A percentile compares a stretch with the other conserved stretches of the same genome.
phyloP scores from a whole-genome alignment of 768 basidiomycete species.

The Agaricus subrufescens region DNA sequence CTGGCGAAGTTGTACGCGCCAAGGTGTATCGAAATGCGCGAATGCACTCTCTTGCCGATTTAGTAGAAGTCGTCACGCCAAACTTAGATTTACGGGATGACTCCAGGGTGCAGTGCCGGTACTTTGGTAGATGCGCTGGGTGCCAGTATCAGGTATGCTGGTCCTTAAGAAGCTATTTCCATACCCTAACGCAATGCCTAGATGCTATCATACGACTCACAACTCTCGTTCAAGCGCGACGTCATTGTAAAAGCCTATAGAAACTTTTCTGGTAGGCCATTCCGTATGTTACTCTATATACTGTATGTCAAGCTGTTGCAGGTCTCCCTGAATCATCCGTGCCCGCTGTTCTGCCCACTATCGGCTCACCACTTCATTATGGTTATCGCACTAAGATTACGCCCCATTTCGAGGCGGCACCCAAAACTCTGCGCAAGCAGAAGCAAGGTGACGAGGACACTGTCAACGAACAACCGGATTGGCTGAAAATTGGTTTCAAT shows the following conservation, averaged over 20 bases:
- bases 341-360: constrained; percentile 67
- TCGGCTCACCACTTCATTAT: constrained; percentile 87
- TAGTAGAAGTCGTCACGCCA: constrained; percentile 59
- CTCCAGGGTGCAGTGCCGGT: constrained; percentile 66
- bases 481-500: constrained; percentile 90
- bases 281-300: background rate
- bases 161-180: background rate
- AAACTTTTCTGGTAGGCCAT: constrained; percentile 57
- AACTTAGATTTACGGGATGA: constrained; percentile 65
- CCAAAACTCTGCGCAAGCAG: constrained; percentile 29
- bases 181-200: constrained; percentile 21
- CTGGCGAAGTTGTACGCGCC: constrained; percentile 74
- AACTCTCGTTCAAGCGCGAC: constrained; percentile 81
- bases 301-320: constrained; percentile 16
- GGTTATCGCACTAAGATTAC: constrained; percentile 96
- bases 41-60: constrained; percentile 72
- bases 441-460: constrained; percentile 5
- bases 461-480: constrained; percentile 41
- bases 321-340: constrained; percentile 52
- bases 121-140: constrained; percentile 87
- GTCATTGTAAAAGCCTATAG: constrained; percentile 82
- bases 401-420: constrained; percentile 87
- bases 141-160: constrained; percentile 85
- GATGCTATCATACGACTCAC: constrained; percentile 86
- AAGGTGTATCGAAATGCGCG: constrained; percentile 67